A percentile compares a stretch with the other conserved stretches of the same genome.
These are phyloP conservation scores for Barbarea vulgaris DNA, from an alignment of 345 rosid genomes.

Conservation along the genomic window DNA sequence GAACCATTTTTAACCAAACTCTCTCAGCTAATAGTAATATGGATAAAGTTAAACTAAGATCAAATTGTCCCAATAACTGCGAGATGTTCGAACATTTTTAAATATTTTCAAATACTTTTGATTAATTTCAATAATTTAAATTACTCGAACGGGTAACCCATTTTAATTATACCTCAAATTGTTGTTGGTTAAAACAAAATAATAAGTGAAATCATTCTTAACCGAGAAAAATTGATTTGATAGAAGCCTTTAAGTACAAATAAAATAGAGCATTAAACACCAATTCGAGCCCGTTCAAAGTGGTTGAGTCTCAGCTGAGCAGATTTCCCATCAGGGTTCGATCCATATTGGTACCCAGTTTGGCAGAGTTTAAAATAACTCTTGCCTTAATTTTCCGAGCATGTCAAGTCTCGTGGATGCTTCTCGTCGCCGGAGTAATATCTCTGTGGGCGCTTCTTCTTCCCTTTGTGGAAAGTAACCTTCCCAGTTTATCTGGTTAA, in stretches of 20 bases:
- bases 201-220: too few relatives aligned
- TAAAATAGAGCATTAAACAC: background rate
- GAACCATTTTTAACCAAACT: too few relatives aligned
- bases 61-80: too few relatives aligned
- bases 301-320: background rate
- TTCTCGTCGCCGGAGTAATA: background rate
- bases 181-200: too few relatives aligned
- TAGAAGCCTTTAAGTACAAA: background rate
- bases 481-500: background rate
- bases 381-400: background rate
- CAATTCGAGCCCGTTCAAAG: background rate
- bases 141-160: too few relatives aligned
- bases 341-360: background rate
- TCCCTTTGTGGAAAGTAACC: background rate
- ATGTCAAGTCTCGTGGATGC: background rate
- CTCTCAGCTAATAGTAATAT: too few relatives aligned
- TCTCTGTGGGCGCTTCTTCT: background rate
- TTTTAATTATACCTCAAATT: too few relatives aligned
- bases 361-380: background rate
- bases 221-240: too few relatives aligned
- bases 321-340: background rate
- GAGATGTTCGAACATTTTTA: too few relatives aligned
- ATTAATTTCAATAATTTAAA: too few relatives aligned
- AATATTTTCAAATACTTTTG: too few relatives aligned
- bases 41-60: too few relatives aligned